These are phyloP conservation scores for Penicillium arizonense DNA, from an alignment of 495 filamentous ascomycete genomes.

Conservation along the genomic window DNA sequence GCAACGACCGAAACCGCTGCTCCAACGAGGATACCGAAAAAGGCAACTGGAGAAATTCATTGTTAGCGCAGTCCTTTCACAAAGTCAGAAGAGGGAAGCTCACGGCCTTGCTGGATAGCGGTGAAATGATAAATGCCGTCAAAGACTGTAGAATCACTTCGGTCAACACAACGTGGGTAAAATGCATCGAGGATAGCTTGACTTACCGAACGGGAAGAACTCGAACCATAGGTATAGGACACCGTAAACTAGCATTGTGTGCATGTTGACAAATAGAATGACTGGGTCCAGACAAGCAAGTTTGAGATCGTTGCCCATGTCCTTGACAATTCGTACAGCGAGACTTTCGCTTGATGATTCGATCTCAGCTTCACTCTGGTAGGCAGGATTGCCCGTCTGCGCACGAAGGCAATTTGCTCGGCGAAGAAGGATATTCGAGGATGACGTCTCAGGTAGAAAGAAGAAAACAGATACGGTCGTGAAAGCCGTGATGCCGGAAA, in stretches of 20 bases:
- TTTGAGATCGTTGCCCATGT: conserved; percentile 7
- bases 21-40: conserved; percentile 12
- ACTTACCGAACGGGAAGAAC: conserved; percentile 16
- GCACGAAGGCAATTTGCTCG: conserved; percentile 44
- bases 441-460: conserved; percentile 49
- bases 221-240: conserved; percentile 16
- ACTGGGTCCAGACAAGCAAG: conserved; percentile 15
- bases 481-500: conserved; percentile 32
- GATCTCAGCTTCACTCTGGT: neutral
- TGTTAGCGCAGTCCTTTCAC: too few relatives aligned
- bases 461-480: conserved; percentile 41
- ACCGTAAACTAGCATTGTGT: conserved; percentile 15
- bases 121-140: conserved; percentile 14
- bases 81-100: conserved; percentile 4
- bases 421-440: conserved; percentile 50
- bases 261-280: conserved; percentile 14
- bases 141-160: conserved; percentile 14
- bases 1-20: conserved; percentile 2
- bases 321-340: neutral
- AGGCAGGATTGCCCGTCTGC: conserved; percentile 5
- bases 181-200: too few relatives aligned
- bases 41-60: conserved; percentile 10
- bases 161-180: too few relatives aligned
- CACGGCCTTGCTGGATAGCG: conserved; percentile 10
- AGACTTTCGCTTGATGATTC: neutral